Evolutionary conservation across 177 flowering plant species (phyloP), one percentile per base, ranked within the genome.

Genomic region (Vitis hybrid): DNA sequence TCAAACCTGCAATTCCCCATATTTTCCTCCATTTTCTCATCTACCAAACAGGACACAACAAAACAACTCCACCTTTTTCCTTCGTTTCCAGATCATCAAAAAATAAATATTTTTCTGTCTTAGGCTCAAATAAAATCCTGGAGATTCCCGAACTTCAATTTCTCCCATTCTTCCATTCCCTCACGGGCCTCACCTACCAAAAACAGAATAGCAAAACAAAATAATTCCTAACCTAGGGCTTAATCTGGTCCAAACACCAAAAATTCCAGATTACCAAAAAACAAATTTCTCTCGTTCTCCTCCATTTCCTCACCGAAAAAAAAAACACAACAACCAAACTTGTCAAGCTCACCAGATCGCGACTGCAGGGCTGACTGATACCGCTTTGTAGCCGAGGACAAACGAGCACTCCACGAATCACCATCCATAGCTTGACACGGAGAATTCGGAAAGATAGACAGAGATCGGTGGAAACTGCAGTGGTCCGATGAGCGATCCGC

Each of bases 371-470:
- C 80, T 0, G 86, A 83, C 67, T 85, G 89, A 56, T 87, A 88
- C 10, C 91, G 79, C 77, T 71, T 90, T 14, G 95, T 86, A 11
- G 87, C 82, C 13, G 90, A 80, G 23, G 89, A 85, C 56, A 89
- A 79, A 69, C 88, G 92, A 77, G 79, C 86, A 62, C 78, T 80
- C 93, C 93, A 88, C 19, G 90, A 88, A 74, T 87, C 89, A 71
- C 83, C 78, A 50, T 90, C 95, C 97, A 90, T 92, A 14, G 58
- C 68, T 69, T 9, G 21, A 26, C 9, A 4, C 57, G 8, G 13
- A 49, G 57, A 56, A 67, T 12, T 64, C 64, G 49, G 13, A 15
- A 30, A 18, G 51, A 13, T 6, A 61, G 6, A 39, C 45, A 39
- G 45, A 39, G 45, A 39, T 39, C 45, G 45, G 45, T 7, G 45